Base-by-base conservation (phyloP, 2,329 filamentous ascomycete species). In the Colletotrichum falcatum region DNA sequence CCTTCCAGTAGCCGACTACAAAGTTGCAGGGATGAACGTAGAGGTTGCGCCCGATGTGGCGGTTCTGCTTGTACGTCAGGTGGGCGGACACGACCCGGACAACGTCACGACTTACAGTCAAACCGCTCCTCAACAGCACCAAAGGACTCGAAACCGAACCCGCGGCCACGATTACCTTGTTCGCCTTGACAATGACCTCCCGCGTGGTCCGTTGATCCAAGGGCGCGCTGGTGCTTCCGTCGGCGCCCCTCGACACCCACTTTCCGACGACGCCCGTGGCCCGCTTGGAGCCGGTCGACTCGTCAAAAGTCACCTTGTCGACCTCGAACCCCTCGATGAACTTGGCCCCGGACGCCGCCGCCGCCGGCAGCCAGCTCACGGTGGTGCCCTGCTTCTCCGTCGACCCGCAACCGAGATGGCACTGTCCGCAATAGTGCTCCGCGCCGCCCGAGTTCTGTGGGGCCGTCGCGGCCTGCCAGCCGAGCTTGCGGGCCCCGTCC, bases 321-420 rank as follows among this genome's bases (percentile, higher is more conserved):
- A 90, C 92, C 26, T 90, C 81, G 76, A 96, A 94, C 0, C 94
- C 94, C 83, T 98, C 94, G 67, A 97, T 88, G 77, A 97, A 97
- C 73, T 87, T 84, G 0, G 94, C 93, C 0, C 94, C 94, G 0
- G 92, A 90, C 62, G 86, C 86, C 1, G 91, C 92, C 2, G 95
- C 94, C 75, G 94, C 93, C 0, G 93, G 93, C 18, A 98, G 83
- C 85, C 90, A 98, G 8, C 89, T 89, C 30, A 93, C 89, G 0
- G 89, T 87, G 0, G 95, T 92, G 0, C 95, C 94, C 79, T 92
- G 90, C 82, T 98, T 98, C 73, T 90, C 89, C 56, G 87, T 89
- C 2, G 88, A 88, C 26, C 88, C 88, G 75, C 89, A 91, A 14
- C 89, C 89, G 42, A 90, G 75, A 44, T 85, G 83, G 77, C 89